Base-by-base conservation (phyloP, 169 alveolate genomes). In the Cryptosporidium bovis region DNA sequence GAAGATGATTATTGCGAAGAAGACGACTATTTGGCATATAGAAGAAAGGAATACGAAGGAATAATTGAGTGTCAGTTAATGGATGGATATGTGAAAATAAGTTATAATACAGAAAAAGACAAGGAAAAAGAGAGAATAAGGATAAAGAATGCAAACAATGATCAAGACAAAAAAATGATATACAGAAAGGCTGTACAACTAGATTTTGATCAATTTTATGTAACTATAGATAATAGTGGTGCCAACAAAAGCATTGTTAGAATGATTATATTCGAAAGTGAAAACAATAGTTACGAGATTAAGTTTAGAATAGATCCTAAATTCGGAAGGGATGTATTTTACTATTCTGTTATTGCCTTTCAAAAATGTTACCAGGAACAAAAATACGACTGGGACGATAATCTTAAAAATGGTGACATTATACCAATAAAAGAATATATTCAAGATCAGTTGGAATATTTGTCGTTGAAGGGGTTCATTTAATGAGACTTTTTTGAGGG, bases 271-370 rank as follows among this genome's bases (percentile, higher is more conserved):
- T 56, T 77, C 36, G 36, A 24, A 8, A 62, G 33, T 1, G 64
- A 77, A 60, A 58, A 60, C 20, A 77, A 53, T 20, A 62, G 64
- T 33, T 77, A 77, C 64, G 87, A 77, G 20, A 60, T 77, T 7
- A 77, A 60, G 36, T 60, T 77, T 40, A 56, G 87, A 77, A 50
- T 77, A 18, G 87, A 77, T 4, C 87, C 87, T 31, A 71, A 77
- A 44, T 12, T 77, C 10, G 87, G 87, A 77, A 77, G 87, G 36
- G 87, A 77, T 48, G 29, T 40, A 4, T 62, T 77, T 20, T 77
- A 77, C 46, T 77, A 77, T 36, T 31, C 87, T 16, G 46, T 77
- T 48, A 56, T 77, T 56, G 71, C 77, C 27, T 77, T 77, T 44
- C 87, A 77, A 62, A 56, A 51, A 10, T 56, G 77, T 46, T 77